A percentile compares a stretch with the other conserved stretches of the same genome.
phyloP scores from a whole-genome alignment of 768 basidiomycete species.

The Lentinula edodes region DNA sequence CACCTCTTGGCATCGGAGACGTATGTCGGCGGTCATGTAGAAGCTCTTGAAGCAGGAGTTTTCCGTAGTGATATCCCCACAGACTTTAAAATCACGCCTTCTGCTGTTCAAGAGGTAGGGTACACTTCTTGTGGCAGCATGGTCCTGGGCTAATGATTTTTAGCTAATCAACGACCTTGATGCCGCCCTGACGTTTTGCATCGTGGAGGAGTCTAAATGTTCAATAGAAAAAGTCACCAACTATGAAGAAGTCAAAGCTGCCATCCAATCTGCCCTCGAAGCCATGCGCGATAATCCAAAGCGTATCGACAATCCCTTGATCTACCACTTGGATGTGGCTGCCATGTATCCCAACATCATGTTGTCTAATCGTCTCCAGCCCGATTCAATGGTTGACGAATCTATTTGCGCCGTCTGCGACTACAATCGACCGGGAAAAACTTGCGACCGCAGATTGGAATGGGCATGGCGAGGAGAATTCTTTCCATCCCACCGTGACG shows the following conservation, averaged over 20 bases:
- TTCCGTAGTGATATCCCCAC: constrained; percentile 94
- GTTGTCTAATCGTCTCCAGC: constrained; percentile 98
- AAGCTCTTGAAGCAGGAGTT: constrained; percentile 96
- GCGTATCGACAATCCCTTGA: constrained; percentile 87
- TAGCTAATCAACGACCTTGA: constrained; percentile 95
- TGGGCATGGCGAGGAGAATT: constrained; percentile 99
- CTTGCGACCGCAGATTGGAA: constrained; percentile 86
- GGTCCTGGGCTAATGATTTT: constrained; percentile 1
- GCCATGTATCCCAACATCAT: constrained; percentile 99
- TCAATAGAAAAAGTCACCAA: constrained; percentile 84
- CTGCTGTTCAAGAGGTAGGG: constrained; percentile 74
- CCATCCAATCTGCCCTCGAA: constrained; percentile 77
- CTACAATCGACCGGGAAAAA: constrained; percentile 93
- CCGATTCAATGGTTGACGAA: constrained; percentile 96
- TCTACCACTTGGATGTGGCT: constrained; percentile 98
- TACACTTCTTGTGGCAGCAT: background rate
- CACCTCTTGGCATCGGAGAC: constrained; percentile 97
- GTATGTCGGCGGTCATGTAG: constrained; percentile 98
- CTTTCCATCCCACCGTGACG: constrained; percentile 95
- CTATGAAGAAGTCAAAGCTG: constrained; percentile 85
- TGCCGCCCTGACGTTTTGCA: constrained; percentile 83
- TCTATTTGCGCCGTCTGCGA: constrained; percentile 97
- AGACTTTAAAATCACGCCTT: constrained; percentile 91
- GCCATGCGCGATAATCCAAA: constrained; percentile 87
- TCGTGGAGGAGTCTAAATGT: constrained; percentile 77